phyloP scores from a whole-genome alignment of 1,284 basidiomycete genomes.

The Caloboletus firmus region DNA sequence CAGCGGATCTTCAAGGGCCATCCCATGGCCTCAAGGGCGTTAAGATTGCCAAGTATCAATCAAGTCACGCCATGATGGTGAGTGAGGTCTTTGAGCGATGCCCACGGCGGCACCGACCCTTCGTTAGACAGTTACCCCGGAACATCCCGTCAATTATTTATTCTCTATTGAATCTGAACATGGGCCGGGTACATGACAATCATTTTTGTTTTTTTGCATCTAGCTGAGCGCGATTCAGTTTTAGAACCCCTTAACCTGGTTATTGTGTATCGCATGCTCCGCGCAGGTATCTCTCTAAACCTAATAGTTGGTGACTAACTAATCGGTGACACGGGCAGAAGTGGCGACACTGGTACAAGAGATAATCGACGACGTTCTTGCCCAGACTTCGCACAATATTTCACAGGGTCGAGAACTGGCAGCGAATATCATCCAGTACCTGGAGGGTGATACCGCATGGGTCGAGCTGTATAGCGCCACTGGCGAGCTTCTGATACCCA shows the following conservation, averaged over 20 bases:
- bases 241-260: slow-evolving; percentile 59
- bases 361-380: slow-evolving; percentile 45
- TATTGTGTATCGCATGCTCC: slow-evolving; percentile 70
- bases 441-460: slow-evolving; percentile 66
- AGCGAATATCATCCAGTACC: slow-evolving; percentile 52
- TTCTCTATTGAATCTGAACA: slow-evolving; percentile 65
- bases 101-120: not conserved
- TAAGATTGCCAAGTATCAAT: slow-evolving; percentile 50
- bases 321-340: slow-evolving; percentile 43
- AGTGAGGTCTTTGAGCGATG: slow-evolving; percentile 13
- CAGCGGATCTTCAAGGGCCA: slow-evolving; percentile 51
- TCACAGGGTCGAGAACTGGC: slow-evolving; percentile 40
- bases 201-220: not conserved
- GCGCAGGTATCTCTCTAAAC: slow-evolving; percentile 55
- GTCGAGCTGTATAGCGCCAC: slow-evolving; percentile 65
- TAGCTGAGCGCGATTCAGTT: slow-evolving; percentile 39
- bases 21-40: slow-evolving; percentile 46
- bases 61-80: slow-evolving; percentile 44
- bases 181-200: slow-evolving; percentile 51
- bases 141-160: slow-evolving; percentile 67
- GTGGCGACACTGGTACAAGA: slow-evolving; percentile 58
- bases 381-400: slow-evolving; percentile 33
- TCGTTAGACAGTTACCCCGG: slow-evolving; percentile 64
- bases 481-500: slow-evolving; percentile 62
- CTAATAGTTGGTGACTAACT: slow-evolving; percentile 3